These are phyloP conservation scores for Lanmaoa pseudosensibilis DNA, from an alignment of 768 basidiomycete genomes.

Conservation along the genomic window DNA sequence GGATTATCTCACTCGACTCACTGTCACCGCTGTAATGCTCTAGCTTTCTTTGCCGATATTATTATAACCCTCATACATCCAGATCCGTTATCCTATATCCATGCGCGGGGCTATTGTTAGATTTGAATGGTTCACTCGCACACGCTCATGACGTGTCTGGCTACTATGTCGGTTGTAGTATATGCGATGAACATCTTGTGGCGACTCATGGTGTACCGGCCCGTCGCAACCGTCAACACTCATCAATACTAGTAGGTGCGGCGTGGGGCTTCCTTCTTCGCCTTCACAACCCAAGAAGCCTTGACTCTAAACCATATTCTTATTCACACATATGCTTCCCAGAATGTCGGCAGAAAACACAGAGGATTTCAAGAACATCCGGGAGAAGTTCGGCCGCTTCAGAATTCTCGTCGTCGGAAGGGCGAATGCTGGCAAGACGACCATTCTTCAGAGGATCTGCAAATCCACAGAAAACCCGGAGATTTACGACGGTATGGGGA, in stretches of 20 bases:
- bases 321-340: background rate
- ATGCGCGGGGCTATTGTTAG: no score
- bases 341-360: background rate
- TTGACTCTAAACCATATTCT: background rate
- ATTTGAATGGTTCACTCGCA: background rate
- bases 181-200: background rate
- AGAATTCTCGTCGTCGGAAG: no score
- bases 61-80: background rate
- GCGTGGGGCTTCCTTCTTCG: no score
- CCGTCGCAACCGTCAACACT: background rate
- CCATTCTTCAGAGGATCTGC: no score
- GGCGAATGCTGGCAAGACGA: no score
- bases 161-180: background rate
- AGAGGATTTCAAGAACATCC: background rate
- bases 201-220: background rate
- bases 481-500: no score
- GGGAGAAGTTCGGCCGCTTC: no score
- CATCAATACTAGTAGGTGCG: background rate
- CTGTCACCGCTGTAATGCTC: background rate
- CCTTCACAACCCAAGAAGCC: no score
- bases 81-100: background rate
- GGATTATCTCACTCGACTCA: no score
- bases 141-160: no score
- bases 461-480: no score
- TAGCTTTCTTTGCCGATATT: background rate